These are phyloP conservation scores for Sugiyamaella sp. DNA, from an alignment of 1,139 yeast species.

Conservation along the genomic window DNA sequence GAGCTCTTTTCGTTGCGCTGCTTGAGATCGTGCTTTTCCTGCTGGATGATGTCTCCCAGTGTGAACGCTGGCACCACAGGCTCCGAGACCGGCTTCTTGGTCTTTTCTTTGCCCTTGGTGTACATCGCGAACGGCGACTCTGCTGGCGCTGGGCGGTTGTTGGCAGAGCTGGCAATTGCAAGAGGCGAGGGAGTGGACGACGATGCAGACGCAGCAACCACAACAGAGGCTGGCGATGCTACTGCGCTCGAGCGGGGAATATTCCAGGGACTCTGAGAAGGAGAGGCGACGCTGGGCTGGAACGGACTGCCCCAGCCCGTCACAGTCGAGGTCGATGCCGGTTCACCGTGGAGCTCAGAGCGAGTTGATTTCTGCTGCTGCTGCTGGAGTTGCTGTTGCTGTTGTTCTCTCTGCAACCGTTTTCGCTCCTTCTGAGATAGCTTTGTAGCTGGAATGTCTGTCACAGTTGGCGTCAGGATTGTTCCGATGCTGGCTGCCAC, in stretches of 20 bases:
- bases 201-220: background rate
- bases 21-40: constrained; percentile 54
- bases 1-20: constrained; percentile 41
- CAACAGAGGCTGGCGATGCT: background rate
- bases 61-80: constrained; percentile 27
- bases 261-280: constrained; percentile 13
- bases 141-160: background rate
- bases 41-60: constrained; percentile 47
- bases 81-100: background rate
- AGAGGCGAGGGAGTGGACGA: background rate
- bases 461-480: constrained; percentile 21
- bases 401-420: constrained; percentile 37
- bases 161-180: too few species aligned
- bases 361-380: too few species aligned
- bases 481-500: background rate
- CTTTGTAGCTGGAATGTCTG: constrained; percentile 28
- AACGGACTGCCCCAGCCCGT: constrained; percentile 14
- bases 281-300: constrained; percentile 1
- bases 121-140: constrained; percentile 26
- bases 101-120: constrained; percentile 18
- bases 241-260: background rate
- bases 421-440: constrained; percentile 59
- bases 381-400: constrained; percentile 13
- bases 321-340: background rate
- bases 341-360: too few species aligned